Percentiles rank a stretch among this genome's conserved stretches.
Evolutionary conservation across 164 flowering plant genomes (phyloP).

Genomic region (Vitis rupestris): DNA sequence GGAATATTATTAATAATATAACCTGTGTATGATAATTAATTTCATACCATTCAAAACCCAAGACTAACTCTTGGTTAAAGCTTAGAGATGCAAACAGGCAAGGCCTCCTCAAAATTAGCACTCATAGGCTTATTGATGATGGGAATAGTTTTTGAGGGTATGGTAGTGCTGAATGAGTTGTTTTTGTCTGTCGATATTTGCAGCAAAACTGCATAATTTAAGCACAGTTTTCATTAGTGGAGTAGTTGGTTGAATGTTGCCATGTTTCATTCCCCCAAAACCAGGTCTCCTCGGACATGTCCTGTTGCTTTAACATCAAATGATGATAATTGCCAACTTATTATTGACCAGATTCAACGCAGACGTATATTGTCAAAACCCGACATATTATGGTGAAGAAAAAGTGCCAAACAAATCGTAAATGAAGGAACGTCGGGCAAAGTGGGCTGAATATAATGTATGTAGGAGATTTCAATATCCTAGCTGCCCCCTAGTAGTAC

Average conservation of each 20-base stretch:
- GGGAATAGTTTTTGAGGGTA: not conserved
- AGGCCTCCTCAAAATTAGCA: slow-evolving; percentile 32
- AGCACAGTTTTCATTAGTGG: slow-evolving; percentile 23
- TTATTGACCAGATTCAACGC: not conserved
- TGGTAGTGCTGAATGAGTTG: slow-evolving; percentile 32
- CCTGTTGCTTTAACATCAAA: slow-evolving; percentile 7
- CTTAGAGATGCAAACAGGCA: slow-evolving; percentile 11
- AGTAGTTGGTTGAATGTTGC: slow-evolving; percentile 40
- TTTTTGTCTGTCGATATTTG: slow-evolving; percentile 20
- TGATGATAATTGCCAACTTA: slow-evolving; percentile 2
- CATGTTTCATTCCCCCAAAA: slow-evolving; percentile 31
- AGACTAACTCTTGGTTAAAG: slow-evolving; percentile 15
- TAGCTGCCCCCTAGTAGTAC: no score
- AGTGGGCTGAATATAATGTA: no score
- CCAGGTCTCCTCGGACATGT: slow-evolving; percentile 33
- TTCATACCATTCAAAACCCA: slow-evolving; percentile 10
- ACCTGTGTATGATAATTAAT: not conserved
- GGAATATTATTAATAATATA: not conserved
- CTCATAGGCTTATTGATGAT: slow-evolving; percentile 5
- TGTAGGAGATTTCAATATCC: no score
- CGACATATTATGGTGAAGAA: no score
- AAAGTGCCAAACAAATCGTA: no score
- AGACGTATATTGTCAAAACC: not conserved
- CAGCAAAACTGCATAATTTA: not conserved
- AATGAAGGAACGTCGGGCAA: no score